A percentile compares a stretch with the other conserved stretches of the same genome.
These are phyloP conservation scores for Cyberlindnera japonica DNA, from an alignment of 805 yeast genomes.

Conservation along the genomic window DNA sequence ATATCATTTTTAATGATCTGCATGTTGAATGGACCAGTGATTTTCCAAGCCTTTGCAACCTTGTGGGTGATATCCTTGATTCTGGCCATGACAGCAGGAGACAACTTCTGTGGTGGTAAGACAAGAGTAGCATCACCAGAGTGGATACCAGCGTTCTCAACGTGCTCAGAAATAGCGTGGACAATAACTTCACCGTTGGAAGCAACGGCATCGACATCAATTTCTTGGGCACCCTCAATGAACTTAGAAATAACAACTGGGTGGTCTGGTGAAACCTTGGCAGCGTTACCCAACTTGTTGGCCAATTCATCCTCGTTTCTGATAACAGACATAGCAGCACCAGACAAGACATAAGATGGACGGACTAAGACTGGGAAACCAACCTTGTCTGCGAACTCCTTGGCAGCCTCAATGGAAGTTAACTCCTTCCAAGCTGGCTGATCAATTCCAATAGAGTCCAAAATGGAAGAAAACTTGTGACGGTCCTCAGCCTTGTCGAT, in stretches of 20 bases:
- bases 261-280: conserved; percentile 90
- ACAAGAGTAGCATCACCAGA: conserved; percentile 98
- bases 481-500: conserved; percentile 98
- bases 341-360: conserved; percentile 95
- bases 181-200: conserved; percentile 81
- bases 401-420: conserved; percentile 81
- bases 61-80: conserved; percentile 86
- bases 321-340: conserved; percentile 98
- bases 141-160: conserved; percentile 98
- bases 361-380: conserved; percentile 95
- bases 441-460: conserved; percentile 89
- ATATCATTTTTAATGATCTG: conserved; percentile 83
- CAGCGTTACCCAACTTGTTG: conserved; percentile 77
- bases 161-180: conserved; percentile 96
- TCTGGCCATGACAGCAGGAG: conserved; percentile 61
- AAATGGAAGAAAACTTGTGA: conserved; percentile 92
- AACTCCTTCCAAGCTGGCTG: conserved; percentile 98
- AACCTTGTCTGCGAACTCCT: conserved; percentile 76
- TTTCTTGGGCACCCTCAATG: conserved; percentile 94
- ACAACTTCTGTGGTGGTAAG: conserved; percentile 83
- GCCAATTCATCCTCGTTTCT: conserved; percentile 75
- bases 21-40: conserved; percentile 98
- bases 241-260: conserved; percentile 97
- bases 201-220: conserved; percentile 97
- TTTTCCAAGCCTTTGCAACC: conserved; percentile 91